A percentile compares a stretch with the other conserved stretches of the same genome.
These are phyloP conservation scores for Apophysomyces elegans DNA, from an alignment of 371 early-diverging fungal species.

Conservation along the genomic window DNA sequence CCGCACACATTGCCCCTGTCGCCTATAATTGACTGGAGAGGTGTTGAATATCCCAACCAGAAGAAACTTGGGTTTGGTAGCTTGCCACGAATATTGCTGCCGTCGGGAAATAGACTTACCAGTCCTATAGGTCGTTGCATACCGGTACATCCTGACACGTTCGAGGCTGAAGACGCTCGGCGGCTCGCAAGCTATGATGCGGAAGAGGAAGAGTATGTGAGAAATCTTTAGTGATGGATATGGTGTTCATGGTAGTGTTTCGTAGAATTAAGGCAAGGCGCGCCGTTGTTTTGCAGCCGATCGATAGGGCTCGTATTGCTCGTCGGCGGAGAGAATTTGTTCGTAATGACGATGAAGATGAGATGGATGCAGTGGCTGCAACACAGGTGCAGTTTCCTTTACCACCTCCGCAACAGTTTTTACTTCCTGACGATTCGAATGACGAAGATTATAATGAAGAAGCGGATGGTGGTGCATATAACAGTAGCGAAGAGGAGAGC, in stretches of 20 bases:
- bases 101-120: background rate
- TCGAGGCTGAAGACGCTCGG: slow-evolving; percentile 51
- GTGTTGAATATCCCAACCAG: slow-evolving; percentile 71
- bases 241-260: background rate
- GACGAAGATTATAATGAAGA: slow-evolving; percentile 62
- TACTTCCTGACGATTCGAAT: slow-evolving; percentile 60
- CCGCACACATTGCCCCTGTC: slow-evolving; percentile 70
- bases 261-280: slow-evolving; percentile 21
- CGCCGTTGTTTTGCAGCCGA: slow-evolving; percentile 34
- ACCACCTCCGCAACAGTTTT: slow-evolving; percentile 27
- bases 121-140: slow-evolving; percentile 43
- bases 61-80: slow-evolving; percentile 63
- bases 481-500: slow-evolving; percentile 29
- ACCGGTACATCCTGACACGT: slow-evolving; percentile 52
- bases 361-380: slow-evolving; percentile 53
- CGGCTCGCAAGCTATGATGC: slow-evolving; percentile 47
- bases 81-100: background rate
- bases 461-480: slow-evolving; percentile 19
- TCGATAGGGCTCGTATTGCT: slow-evolving; percentile 52
- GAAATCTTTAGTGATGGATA: background rate
- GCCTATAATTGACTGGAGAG: slow-evolving; percentile 70
- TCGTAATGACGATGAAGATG: slow-evolving; percentile 55
- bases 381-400: slow-evolving; percentile 45
- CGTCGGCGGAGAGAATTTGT: slow-evolving; percentile 48
- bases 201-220: slow-evolving; percentile 52